A percentile compares a stretch with the other conserved stretches of the same genome.
phyloP scores from a whole-genome alignment of 768 basidiomycete genomes.

The Boletus vinaceobasis region DNA sequence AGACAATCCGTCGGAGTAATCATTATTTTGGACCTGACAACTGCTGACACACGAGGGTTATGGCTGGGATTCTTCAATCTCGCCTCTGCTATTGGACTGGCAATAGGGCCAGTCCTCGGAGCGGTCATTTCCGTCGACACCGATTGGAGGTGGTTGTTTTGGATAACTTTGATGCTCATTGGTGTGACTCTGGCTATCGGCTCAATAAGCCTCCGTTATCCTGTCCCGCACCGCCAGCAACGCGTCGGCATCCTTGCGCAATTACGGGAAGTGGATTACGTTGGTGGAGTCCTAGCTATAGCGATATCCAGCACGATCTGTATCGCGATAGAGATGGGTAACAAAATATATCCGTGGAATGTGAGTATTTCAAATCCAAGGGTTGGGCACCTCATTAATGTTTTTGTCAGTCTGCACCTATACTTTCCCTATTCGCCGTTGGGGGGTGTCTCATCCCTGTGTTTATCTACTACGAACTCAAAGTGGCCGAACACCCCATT shows the following conservation, averaged over 20 bases:
- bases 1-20: slow-evolving; percentile 36
- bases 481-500: slow-evolving; percentile 30
- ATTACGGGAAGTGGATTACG: slow-evolving; percentile 32
- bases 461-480: slow-evolving; percentile 35
- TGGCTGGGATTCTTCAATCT: slow-evolving; percentile 37
- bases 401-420: slow-evolving; percentile 26
- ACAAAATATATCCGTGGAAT: slow-evolving; percentile 35
- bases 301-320: slow-evolving; percentile 36
- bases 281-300: slow-evolving; percentile 29
- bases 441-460: slow-evolving; percentile 32
- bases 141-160: slow-evolving; percentile 47
- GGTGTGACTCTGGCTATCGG: slow-evolving; percentile 28
- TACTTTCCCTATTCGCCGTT: slow-evolving; percentile 27
- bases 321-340: slow-evolving; percentile 38
- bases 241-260: slow-evolving; percentile 32
- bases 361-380: slow-evolving; percentile 17
- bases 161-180: slow-evolving; percentile 38
- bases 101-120: slow-evolving; percentile 46
- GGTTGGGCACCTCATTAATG: slow-evolving; percentile 1
- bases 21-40: slow-evolving; percentile 35
- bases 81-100: slow-evolving; percentile 40
- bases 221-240: slow-evolving; percentile 32
- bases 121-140: slow-evolving; percentile 43
- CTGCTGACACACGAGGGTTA: slow-evolving; percentile 32
- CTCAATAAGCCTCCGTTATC: slow-evolving; percentile 28